Evolutionary conservation across 1,139 yeast species (phyloP), one percentile per base, ranked within the genome.

Genomic region (Geotrichum australiense): DNA sequence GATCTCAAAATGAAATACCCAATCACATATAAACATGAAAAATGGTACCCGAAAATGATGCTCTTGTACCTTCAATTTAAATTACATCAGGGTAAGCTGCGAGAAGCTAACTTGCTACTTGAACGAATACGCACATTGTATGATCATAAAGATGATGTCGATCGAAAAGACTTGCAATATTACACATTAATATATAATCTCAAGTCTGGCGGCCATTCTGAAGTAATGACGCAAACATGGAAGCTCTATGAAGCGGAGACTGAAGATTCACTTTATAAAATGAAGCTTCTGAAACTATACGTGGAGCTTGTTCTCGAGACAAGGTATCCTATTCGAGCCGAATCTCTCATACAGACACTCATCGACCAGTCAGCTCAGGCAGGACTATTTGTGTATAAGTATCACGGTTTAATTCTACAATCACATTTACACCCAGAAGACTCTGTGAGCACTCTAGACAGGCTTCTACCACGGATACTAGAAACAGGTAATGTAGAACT

Each of bases 381-480:
- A 1, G 48, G 50, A 8, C 26, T 56, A n/a, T 41, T 52, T 2
- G 49, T 54, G 3, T 37, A 47, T 7, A 52, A 51, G 8, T 44
- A 53, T 14, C 59, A 56, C 32, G 52, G 60, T 2, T 42, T 54
- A 5, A 46, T 55, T 39, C 58, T 28, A 47, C 57, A 6, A 33
- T 36, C n/a, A 48, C 57, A 7, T 49, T 29, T 48, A 42, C 23
- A 37, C 45, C 18, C 48, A 49, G 14, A 47, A 42, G 8, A 45
- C 51, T 26, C 62, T 2, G 30, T 54, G n/a, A 38, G 49, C 1
- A 34, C 57, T 10, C 31, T 59, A 3, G 59, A 57, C 34, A 42
- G 44, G 2, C 26, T 50, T 6, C 52, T 58, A 54, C 61, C 62
- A 3, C 44, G 47, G 28, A 47, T 48, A 24, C n/a, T 41, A 7